A percentile compares a stretch with the other conserved stretches of the same genome.
Evolutionary conservation across 129 eudicot genomes (phyloP).

Genomic region (Glebionis coronaria): DNA sequence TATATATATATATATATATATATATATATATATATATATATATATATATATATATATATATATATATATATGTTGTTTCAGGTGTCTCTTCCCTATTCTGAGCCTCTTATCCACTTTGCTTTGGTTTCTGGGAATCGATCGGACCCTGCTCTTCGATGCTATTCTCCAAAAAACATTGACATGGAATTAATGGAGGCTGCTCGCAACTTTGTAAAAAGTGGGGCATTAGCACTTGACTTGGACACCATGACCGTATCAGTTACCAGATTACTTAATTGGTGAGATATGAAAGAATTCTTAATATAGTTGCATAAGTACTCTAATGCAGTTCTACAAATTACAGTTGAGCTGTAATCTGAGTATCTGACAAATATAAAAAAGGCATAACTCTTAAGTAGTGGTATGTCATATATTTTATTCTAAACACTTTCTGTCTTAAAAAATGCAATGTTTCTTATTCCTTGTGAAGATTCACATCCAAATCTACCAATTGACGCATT

Average conservation of each 20-base stretch:
- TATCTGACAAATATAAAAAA: no score
- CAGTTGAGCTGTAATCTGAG: background rate
- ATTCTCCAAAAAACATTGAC: slow-evolving; percentile 61
- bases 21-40: no score
- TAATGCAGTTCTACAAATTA: background rate
- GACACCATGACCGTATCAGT: slow-evolving; percentile 45
- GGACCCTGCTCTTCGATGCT: slow-evolving; percentile 70
- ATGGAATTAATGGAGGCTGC: slow-evolving; percentile 62
- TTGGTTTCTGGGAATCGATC: slow-evolving; percentile 62
- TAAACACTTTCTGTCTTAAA: background rate
- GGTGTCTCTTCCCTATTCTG: slow-evolving; percentile 59
- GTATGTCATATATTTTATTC: background rate
- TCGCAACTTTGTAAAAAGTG: slow-evolving; percentile 41
- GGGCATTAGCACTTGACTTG: slow-evolving; percentile 47
- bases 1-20: no score
- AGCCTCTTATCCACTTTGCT: slow-evolving; percentile 72
- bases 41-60: no score
- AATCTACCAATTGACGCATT: background rate
- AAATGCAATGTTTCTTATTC: background rate
- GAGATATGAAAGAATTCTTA: slow-evolving; percentile 19
- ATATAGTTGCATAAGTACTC: background rate
- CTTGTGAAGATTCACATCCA: background rate
- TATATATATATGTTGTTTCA: no score
- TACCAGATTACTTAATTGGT: slow-evolving; percentile 61
- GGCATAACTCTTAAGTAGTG: no score